Evolutionary conservation across 805 yeast species (phyloP).

Genomic region (Lipomyces yamanashiensis): DNA sequence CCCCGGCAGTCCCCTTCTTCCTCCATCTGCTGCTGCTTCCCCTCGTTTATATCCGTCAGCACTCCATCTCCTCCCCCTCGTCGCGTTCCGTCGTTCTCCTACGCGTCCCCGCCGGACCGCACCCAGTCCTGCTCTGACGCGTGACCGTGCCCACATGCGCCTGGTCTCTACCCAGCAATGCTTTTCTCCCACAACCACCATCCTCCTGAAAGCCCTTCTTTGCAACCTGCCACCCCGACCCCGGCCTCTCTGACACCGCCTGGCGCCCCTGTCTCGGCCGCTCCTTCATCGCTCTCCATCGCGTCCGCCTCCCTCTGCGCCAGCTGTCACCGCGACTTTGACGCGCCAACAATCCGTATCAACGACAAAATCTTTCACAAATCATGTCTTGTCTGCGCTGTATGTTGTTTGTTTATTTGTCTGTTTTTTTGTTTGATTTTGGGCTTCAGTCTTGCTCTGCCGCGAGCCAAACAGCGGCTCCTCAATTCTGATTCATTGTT

Average conservation of each 20-base stretch:
- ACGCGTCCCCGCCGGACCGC: not conserved
- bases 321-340: conserved; percentile 22
- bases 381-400: conserved; percentile 36
- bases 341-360: conserved; percentile 33
- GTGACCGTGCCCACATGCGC: conserved; percentile 4
- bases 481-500: not conserved
- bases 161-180: not conserved
- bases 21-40: not conserved
- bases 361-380: conserved; percentile 29
- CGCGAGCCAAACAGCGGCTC: too few relatives aligned
- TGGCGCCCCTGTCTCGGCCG: not conserved
- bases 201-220: not conserved
- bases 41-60: not conserved
- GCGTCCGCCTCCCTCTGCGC: conserved; percentile 18
- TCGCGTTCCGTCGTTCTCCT: not conserved
- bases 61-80: not conserved
- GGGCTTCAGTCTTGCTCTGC: too few relatives aligned
- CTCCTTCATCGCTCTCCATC: conserved; percentile 1
- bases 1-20: not conserved
- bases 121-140: conserved; percentile 9
- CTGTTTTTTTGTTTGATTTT: conserved; percentile 6
- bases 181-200: conserved; percentile 10
- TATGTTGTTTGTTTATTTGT: conserved; percentile 12
- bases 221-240: conserved; percentile 2
- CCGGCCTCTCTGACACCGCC: not conserved